These are phyloP conservation scores for Leishmania tropica DNA, from an alignment of 208 protist genomes.

Conservation along the genomic window DNA sequence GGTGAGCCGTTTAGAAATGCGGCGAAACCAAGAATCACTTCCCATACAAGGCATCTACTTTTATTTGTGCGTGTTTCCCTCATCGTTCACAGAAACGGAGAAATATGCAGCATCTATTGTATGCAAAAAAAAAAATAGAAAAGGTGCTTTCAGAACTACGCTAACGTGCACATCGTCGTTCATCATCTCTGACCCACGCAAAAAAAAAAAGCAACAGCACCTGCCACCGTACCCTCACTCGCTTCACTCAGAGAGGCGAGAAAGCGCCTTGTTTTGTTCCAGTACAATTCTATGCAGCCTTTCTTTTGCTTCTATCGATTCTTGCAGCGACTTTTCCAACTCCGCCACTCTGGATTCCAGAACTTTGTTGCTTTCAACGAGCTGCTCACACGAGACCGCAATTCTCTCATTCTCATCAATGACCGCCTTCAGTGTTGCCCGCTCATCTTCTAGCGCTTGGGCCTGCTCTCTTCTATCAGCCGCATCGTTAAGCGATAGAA, in stretches of 20 bases:
- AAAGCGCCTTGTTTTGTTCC: conserved; percentile 76
- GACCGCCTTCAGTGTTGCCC: conserved; percentile 1
- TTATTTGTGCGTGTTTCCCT: not conserved
- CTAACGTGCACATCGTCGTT: not conserved
- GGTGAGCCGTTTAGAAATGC: not conserved
- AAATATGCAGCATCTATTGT: not conserved
- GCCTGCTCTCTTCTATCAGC: not conserved
- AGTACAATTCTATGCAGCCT: conserved; percentile 77
- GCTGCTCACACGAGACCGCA: conserved; percentile 6
- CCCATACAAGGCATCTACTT: not conserved
- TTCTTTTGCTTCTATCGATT: conserved; percentile 66
- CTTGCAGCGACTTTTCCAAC: conserved; percentile 43
- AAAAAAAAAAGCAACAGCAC: not conserved
- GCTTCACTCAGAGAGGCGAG: conserved; percentile 57
- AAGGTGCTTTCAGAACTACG: not conserved
- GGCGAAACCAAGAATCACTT: not conserved
- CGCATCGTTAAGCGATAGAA: conserved; percentile 33
- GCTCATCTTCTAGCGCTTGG: conserved; percentile 26
- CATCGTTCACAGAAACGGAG: not conserved
- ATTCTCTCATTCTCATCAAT: conserved; percentile 10
- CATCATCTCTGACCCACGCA: conserved; percentile 1
- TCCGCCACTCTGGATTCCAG: conserved; percentile 28
- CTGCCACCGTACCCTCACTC: not conserved
- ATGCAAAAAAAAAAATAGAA: not conserved
- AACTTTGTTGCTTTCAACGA: conserved; percentile 12